Conservation (phyloP, 345 rosid species). For the Eucalyptus shirleyi region DNA sequence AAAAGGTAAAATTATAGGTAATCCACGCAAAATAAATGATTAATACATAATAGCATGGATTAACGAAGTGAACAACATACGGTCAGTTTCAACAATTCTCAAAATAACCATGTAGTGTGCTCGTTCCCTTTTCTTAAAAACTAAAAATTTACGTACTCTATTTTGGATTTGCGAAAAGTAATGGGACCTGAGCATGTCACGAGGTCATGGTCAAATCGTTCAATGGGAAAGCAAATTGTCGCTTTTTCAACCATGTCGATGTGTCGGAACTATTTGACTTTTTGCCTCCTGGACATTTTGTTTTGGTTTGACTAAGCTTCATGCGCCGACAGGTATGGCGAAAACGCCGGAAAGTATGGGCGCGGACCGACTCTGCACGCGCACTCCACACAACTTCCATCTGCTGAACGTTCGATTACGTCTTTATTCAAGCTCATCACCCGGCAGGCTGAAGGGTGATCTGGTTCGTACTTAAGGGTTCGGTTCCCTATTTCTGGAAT, state of each 20-base stretch:
- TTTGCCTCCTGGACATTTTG: not conserved
- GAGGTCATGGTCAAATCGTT: not conserved
- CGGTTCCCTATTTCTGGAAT: accelerated
- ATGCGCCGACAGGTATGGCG: not conserved
- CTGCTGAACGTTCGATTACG: not conserved
- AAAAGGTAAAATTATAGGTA: not conserved
- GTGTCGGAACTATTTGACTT: not conserved
- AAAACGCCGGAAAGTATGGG: not conserved
- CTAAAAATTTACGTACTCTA: no score
- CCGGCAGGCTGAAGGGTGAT: not conserved
- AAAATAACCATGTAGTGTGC: not conserved
- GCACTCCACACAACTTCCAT: not conserved
- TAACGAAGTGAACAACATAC: not conserved
- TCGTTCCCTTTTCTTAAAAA: not conserved
- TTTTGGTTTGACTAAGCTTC: not conserved
- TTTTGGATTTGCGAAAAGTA: not conserved
- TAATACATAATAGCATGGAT: not conserved
- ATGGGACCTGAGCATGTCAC: not conserved
- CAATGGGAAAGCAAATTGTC: not conserved
- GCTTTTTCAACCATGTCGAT: not conserved
- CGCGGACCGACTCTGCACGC: not conserved
- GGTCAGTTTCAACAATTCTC: not conserved
- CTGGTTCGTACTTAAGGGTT: no score
- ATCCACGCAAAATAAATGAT: not conserved
- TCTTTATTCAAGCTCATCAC: not conserved